Evolutionary conservation across 179 eudicot genomes (phyloP), one percentile per base, ranked within the genome.

Genomic region (Spergularia azorica): DNA sequence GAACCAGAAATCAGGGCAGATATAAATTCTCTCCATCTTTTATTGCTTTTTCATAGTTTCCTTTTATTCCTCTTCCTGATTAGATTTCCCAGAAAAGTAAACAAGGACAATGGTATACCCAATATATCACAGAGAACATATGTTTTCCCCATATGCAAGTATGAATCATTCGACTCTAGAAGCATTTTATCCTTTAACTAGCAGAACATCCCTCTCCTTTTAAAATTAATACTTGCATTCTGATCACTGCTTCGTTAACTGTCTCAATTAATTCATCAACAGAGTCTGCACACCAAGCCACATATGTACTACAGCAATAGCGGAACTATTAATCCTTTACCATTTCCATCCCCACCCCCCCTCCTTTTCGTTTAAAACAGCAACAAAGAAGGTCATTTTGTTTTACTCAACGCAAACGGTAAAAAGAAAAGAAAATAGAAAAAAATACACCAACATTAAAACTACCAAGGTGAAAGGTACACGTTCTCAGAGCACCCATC

Each of bases 401-500:
- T 18, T 52, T 13, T 26, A 18, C n/a, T 46, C 62, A 51, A 14
- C 69, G 41, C 21, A 72, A 26, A 39, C 50, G 36, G 73, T 58
- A 66, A 76, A 46, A 63, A 56, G 32, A 26, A 26, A 63, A 56
- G 32, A 36, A 71, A 20, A 20, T 26, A 26, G 50, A 59, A 58
- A 11, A 56, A 56, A 32, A 67, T 43, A 17, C n/a, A 54, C 63
- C 14, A 57, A 55, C 62, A 67, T n/a, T 16, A 62, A 59, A 63
- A 74, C 51, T 50, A 75, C 50, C 67, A 62, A 77, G 77, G 70
- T 64, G 20, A 76, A 61, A 76, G 72, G 71, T 65, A 78, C 74
- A 70, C 65, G 75, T 54, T 77, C 76, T 68, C 70, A 75, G 70
- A 73, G 67, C 85, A 76, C 77, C 83, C 76, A 79, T 67, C 80